Evolutionary conservation across 345 rosid species (phyloP).

Genomic region (Cardiospermum halicacabum): DNA sequence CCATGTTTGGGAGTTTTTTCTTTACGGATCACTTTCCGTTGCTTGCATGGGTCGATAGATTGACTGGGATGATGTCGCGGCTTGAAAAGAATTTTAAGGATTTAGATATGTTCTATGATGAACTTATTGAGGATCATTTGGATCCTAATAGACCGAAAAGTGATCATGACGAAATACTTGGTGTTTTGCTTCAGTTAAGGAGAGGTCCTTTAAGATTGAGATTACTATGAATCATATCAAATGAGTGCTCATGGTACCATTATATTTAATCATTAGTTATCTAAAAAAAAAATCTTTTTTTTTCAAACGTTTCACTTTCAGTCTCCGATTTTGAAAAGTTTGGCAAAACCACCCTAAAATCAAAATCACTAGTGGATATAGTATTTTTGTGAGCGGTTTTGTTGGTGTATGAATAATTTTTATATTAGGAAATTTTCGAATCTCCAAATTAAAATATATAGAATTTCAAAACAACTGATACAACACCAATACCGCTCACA

Average conservation of each 20-base stretch:
- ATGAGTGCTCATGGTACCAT: slow-evolving; percentile 51
- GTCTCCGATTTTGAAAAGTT: too few relatives aligned
- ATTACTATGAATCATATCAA: slow-evolving; percentile 44
- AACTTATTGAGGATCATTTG: slow-evolving; percentile 37
- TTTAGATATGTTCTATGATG: slow-evolving; percentile 38
- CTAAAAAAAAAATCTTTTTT: too few relatives aligned
- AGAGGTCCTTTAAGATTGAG: slow-evolving; percentile 16
- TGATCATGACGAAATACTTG: slow-evolving; percentile 38
- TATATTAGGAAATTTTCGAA: too few relatives aligned
- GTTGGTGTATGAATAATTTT: too few relatives aligned
- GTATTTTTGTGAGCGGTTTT: too few relatives aligned
- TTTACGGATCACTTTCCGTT: slow-evolving; percentile 39
- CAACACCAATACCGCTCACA: too few relatives aligned
- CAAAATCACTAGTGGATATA: too few relatives aligned
- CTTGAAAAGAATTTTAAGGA: slow-evolving; percentile 30
- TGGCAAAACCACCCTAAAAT: too few relatives aligned
- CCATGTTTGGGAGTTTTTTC: slow-evolving; percentile 29
- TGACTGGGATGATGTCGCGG: slow-evolving; percentile 25
- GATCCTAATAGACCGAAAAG: slow-evolving; percentile 14
- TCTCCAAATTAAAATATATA: too few relatives aligned
- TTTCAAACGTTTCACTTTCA: too few relatives aligned
- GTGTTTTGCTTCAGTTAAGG: slow-evolving; percentile 32
- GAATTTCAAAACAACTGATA: too few relatives aligned
- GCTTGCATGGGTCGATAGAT: slow-evolving; percentile 35
- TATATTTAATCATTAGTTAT: too few relatives aligned